Base-by-base conservation (phyloP, 192 early-diverging fungal species). In the Backusella morwellensis region DNA sequence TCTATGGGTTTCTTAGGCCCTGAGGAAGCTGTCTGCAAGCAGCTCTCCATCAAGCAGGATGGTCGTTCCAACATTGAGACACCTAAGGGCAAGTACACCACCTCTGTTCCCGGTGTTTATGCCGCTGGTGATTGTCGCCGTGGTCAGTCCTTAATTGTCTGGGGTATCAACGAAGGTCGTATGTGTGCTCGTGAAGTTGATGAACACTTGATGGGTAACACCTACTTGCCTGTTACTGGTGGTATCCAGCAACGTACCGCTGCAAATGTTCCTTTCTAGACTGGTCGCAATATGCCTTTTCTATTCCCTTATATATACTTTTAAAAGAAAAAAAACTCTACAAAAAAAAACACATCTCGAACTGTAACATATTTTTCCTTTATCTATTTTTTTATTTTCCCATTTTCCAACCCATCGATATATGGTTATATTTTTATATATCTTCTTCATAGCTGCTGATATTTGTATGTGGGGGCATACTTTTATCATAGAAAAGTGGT, bases 131-230 rank as follows among this genome's bases (percentile, higher is more conserved):
- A 99, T 87, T 97, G 96, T 84, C 93, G 98, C 63, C 90, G 98
- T 26, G 98, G 98, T 14, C 96, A 97, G 88, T 91, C 89, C 38
- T 84, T 99, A 69, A 96, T 99, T 79, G 98, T 99, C 40, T 97
- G 96, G 95, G 98, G 94, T 80, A 98, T 99, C 84, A 97, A 97
- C 83, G 98, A 99, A 84, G 98, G 98, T 66, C 90, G 98, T 59
- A 92, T 96, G 86, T 92, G 93, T 66, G 98, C 98, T 11, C 89
- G 97, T 40, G 95, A 98, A 82, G 89, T 98, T 34, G 98, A 99
- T 80, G 77, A 92, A 73, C 90, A 85, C 82, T 81, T 99, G 79
- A 90, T 89, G 82, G 93, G 92, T 73, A 87, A 88, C 77, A 97
- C 95, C 29, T 85, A 90, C 17, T 78, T 99, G 81, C 97, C 97